Evolutionary conservation across 768 basidiomycete species (phyloP).

Genomic region (Sarcodon sp.): DNA sequence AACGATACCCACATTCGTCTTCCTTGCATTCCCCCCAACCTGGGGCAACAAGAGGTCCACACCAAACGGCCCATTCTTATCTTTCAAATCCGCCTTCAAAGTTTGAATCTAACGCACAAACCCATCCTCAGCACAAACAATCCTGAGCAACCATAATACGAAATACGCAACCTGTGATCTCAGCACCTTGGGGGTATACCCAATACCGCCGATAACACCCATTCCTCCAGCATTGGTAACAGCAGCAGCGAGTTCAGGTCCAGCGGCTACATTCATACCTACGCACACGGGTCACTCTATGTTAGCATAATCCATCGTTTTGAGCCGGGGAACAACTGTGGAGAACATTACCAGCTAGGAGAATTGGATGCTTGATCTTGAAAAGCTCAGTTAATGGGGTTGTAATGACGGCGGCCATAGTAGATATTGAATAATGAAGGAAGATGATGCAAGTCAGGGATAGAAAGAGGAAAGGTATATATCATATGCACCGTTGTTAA

Average conservation of each 20-base stretch:
- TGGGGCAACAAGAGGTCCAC: conserved; percentile 86
- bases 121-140: neutral
- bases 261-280: conserved; percentile 59
- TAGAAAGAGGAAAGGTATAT: neutral
- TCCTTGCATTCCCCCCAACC: conserved; percentile 76
- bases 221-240: conserved; percentile 91
- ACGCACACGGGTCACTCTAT: neutral
- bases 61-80: conserved; percentile 77
- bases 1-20: conserved; percentile 59
- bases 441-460: neutral
- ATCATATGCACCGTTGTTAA: neutral
- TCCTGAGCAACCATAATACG: neutral
- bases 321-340: neutral
- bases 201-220: conserved; percentile 86
- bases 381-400: conserved; percentile 88
- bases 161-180: conserved; percentile 48
- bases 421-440: conserved; percentile 3
- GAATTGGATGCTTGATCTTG: conserved; percentile 77
- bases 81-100: conserved; percentile 58
- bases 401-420: conserved; percentile 45
- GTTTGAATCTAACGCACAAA: conserved; percentile 41
- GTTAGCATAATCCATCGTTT: neutral
- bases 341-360: conserved; percentile 53
- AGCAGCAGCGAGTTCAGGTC: conserved; percentile 82
- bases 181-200: conserved; percentile 74